These are phyloP conservation scores for Aspergillus unguis DNA, from an alignment of 2,329 filamentous ascomycete genomes.

Conservation along the genomic window DNA sequence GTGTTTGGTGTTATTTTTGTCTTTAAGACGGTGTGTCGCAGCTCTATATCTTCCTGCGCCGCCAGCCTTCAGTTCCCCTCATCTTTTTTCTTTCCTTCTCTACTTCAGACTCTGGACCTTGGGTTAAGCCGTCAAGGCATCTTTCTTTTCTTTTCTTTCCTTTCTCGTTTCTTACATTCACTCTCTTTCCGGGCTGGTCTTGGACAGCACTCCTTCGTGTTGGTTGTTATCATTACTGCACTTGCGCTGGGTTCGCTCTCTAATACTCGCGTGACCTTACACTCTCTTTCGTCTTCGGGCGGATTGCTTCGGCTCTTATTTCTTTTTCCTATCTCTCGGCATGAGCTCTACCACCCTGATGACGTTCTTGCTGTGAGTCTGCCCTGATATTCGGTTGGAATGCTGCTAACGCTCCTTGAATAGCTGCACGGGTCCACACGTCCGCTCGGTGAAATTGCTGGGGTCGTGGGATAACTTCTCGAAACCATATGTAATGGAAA, in stretches of 20 bases:
- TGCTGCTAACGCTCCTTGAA: conserved; percentile 18
- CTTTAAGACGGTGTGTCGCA: conserved; percentile 4
- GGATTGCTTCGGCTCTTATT: conserved; percentile 4
- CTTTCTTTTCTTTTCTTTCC: background rate
- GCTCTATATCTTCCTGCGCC: conserved; percentile 15
- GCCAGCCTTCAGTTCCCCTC: background rate
- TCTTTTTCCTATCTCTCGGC: conserved; percentile 5
- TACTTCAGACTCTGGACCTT: no score
- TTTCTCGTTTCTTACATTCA: conserved; percentile 6
- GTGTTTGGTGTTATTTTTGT: conserved; percentile 15
- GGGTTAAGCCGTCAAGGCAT: conserved; percentile 2
- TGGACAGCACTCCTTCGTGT: conserved; percentile 12
- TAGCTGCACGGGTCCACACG: conserved; percentile 38
- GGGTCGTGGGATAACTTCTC: conserved; percentile 97
- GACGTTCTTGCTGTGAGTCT: conserved; percentile 36
- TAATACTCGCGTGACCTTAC: background rate
- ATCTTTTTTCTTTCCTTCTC: conserved; percentile 4
- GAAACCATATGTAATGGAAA: conserved; percentile 73
- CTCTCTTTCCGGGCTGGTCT: conserved; percentile 20
- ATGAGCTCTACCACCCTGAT: conserved; percentile 37
- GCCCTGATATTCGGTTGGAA: background rate
- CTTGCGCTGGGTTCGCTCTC: conserved; percentile 3
- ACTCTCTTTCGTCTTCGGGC: background rate
- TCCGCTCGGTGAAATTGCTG: conserved; percentile 68
- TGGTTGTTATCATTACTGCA: background rate